A percentile compares a stretch with the other conserved stretches of the same genome.
Conservation (phyloP, 805 yeast genomes). For the Ogataea populi-albae region DNA sequence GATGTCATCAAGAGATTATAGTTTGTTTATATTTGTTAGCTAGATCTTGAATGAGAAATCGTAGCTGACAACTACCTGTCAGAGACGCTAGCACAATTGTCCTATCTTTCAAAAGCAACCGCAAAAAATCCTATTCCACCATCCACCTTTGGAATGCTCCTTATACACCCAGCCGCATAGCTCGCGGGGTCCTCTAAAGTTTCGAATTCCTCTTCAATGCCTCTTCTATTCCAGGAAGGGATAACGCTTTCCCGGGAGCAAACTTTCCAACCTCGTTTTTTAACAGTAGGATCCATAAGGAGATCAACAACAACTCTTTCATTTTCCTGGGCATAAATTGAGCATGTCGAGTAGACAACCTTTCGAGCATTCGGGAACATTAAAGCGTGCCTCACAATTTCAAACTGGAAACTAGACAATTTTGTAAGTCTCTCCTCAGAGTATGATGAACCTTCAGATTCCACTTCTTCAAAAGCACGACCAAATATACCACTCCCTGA, state of each 20-base stretch:
- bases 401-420: slow-evolving; percentile 81
- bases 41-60: no score
- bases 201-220: slow-evolving; percentile 67
- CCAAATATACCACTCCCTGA: slow-evolving; percentile 98
- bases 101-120: slow-evolving; percentile 72
- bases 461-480: slow-evolving; percentile 64
- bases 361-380: slow-evolving; percentile 71
- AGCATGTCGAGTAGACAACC: slow-evolving; percentile 93
- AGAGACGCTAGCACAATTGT: no score
- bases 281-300: slow-evolving; percentile 62
- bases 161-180: slow-evolving; percentile 81
- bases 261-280: slow-evolving; percentile 72
- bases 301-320: slow-evolving; percentile 86
- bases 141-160: slow-evolving; percentile 82
- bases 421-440: slow-evolving; percentile 61
- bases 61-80: no score
- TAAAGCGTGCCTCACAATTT: slow-evolving; percentile 86
- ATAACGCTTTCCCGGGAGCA: slow-evolving; percentile 59
- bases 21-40: no score
- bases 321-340: slow-evolving; percentile 90
- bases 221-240: slow-evolving; percentile 86
- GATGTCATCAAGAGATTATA: slow-evolving; percentile 66
- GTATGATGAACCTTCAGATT: slow-evolving; percentile 40
- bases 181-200: slow-evolving; percentile 44
- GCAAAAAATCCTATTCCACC: slow-evolving; percentile 99